These are phyloP conservation scores for Lactifluus volemus DNA, from an alignment of 768 basidiomycete species.

Conservation along the genomic window DNA sequence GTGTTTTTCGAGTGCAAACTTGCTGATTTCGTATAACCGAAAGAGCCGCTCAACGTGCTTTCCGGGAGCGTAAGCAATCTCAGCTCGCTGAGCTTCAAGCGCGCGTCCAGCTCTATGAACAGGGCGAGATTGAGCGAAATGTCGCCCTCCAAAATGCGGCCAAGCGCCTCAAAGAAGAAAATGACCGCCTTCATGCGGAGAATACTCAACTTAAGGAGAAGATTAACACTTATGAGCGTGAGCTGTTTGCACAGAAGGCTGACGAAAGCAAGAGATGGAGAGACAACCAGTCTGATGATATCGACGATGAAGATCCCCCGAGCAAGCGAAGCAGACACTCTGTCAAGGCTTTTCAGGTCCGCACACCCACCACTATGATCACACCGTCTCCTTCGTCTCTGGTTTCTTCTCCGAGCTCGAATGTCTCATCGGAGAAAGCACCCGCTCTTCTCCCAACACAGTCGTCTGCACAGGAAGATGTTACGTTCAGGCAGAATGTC, in stretches of 20 bases:
- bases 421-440: constrained; percentile 23
- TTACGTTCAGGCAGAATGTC: constrained; percentile 26
- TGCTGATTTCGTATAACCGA: background rate
- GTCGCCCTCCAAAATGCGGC: constrained; percentile 76
- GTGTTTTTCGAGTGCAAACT: background rate
- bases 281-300: constrained; percentile 35
- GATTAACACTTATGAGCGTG: constrained; percentile 25
- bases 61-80: constrained; percentile 82
- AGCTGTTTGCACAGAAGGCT: constrained; percentile 19
- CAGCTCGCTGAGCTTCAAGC: constrained; percentile 84
- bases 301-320: constrained; percentile 19
- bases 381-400: constrained; percentile 34
- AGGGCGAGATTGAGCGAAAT: constrained; percentile 85
- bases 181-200: constrained; percentile 62
- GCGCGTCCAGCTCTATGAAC: constrained; percentile 75
- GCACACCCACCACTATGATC: constrained; percentile 27
- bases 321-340: constrained; percentile 31
- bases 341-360: constrained; percentile 23
- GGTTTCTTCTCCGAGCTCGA: constrained; percentile 42
- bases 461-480: constrained; percentile 24
- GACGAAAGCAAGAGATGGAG: constrained; percentile 51
- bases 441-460: constrained; percentile 27
- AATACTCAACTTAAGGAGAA: constrained; percentile 48
- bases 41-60: constrained; percentile 84
- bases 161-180: constrained; percentile 81